Base-by-base conservation (phyloP, 225 moss, liverwort and hornwort species). In the Bryum argenteum region DNA sequence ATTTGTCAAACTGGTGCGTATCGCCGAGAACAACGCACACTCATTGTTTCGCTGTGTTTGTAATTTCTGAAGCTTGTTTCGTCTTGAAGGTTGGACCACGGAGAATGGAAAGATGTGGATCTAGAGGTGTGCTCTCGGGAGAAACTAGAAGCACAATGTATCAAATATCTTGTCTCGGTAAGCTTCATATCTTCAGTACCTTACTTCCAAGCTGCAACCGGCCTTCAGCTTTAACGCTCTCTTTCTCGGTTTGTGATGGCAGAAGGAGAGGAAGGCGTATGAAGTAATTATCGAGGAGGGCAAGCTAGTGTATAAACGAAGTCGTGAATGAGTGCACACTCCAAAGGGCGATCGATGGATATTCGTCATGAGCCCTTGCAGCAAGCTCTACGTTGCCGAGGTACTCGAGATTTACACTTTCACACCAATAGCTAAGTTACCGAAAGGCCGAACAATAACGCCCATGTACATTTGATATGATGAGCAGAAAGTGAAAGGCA, bases 1-100 rank as follows among this genome's bases (percentile, higher is more conserved):
- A 83, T 96, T 72, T 96, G 93, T 79, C 96, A 96, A 81, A 81
- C 89, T 84, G 53, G 80, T 96, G 65, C 96, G 80, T 67, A n/a
- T n/a, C n/a, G n/a, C n/a, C n/a, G n/a, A n/a, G n/a, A n/a, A n/a
- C n/a, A n/a, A n/a, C n/a, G n/a, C n/a, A n/a, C n/a, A n/a, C n/a
- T n/a, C n/a, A n/a, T n/a, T n/a, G n/a, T n/a, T n/a, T 2, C 14
- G 12, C 5, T 45, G 45, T 45, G 45, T 45, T 14, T 11, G 45
- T 45, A 45, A 45, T 11, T 4, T 68, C 10, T 70, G 4, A 58
- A 15, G 13, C 51, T 61, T 44, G 44, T 44, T 44, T 61, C 40
- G n/a, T 62, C 10, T 77, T 12, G 78, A 85, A 93, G 93, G 93
- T 82, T 93, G 52, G 93, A 93, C 67, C 56, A 84, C 14, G n/a